Evolutionary conservation across 1,139 yeast genomes (phyloP).

Genomic region (Blastobotrys apis): DNA sequence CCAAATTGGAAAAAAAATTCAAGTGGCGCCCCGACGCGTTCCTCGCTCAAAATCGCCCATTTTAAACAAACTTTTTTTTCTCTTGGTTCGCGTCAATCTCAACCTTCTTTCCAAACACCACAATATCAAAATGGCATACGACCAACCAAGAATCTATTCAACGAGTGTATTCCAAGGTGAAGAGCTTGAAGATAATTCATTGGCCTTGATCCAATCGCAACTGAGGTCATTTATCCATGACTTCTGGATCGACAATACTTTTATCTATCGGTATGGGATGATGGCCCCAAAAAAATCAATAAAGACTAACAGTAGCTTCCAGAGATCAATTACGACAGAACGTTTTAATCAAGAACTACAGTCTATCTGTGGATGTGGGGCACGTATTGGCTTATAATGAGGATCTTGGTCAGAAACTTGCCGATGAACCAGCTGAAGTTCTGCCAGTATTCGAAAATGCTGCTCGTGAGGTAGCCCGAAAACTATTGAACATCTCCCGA

Average conservation of each 20-base stretch:
- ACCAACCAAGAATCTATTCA: constrained; percentile 72
- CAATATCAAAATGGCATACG: constrained; percentile 46
- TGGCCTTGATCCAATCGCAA: constrained; percentile 72
- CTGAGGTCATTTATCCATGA: constrained; percentile 81
- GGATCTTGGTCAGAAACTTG: constrained; percentile 75
- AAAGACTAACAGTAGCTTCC: no score
- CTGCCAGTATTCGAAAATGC: constrained; percentile 88
- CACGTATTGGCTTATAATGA: constrained; percentile 87
- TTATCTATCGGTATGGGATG: constrained; percentile 82
- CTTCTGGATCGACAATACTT: constrained; percentile 77
- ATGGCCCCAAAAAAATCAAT: no score
- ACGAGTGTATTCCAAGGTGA: constrained; percentile 89
- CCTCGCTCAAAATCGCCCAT: background rate
- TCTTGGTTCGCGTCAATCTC: no score
- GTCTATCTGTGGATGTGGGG: constrained; percentile 71
- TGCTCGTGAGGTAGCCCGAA: constrained; percentile 81
- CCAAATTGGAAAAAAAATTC: constrained; percentile 7
- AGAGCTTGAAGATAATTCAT: constrained; percentile 56
- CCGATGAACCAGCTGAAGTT: constrained; percentile 86
- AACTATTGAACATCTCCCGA: constrained; percentile 14
- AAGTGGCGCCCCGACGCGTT: background rate
- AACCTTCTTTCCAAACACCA: background rate
- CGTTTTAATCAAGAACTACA: constrained; percentile 69
- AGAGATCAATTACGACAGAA: constrained; percentile 88
- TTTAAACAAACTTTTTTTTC: background rate